Base-by-base conservation (phyloP, 768 basidiomycete species). In the Rhodotorula sphaerocarpa region DNA sequence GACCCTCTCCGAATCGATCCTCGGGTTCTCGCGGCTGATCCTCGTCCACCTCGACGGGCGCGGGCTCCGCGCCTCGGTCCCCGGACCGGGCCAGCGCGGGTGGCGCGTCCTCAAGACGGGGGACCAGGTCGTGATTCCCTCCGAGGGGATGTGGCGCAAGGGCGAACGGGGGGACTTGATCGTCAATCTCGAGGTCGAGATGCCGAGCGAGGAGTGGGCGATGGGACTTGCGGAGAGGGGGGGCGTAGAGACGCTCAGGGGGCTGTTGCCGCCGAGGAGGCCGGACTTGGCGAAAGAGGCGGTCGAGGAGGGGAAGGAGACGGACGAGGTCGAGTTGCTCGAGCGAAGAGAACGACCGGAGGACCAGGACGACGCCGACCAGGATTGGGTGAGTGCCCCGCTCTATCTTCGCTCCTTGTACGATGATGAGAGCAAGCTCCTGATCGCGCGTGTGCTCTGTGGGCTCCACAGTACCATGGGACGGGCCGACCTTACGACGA, bases 1-100 rank as follows among this genome's bases (percentile, higher is more conserved):
- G 59, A 92, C 90, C 1, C 79, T 97, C 33, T 92, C 91, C 15
- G 93, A 99, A 76, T 88, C 91, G 5, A 81, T 97, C 15, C 81
- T 95, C 56, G 93, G 93, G n/a, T 92, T 99, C 77, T 87, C 85
- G 50, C 83, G 93, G 31, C 85, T 96, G 65, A 77, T 95, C 28
- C 78, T 99, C 60, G 87, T 85, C 11, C 93, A 99, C 74, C 80
- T 99, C 34, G 93, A 99, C 72, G 91, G 91, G 15, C 83, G 90
- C 20, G 90, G 90, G n/a, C 80, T 96, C 55, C 83, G 82, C 42
- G 82, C 95, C 18, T 77, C 83, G 1, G 85, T 82, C 67, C 87
- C 87, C 7, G 34, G 46, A 3, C 79, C 82, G 1, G 83, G 85
- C 12, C 86, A 85, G 74, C 63, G 68, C 3, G 76, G 77, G 1